phyloP scores from a whole-genome alignment of 2,329 filamentous ascomycete species.

The Penicillium psychrosexuale region DNA sequence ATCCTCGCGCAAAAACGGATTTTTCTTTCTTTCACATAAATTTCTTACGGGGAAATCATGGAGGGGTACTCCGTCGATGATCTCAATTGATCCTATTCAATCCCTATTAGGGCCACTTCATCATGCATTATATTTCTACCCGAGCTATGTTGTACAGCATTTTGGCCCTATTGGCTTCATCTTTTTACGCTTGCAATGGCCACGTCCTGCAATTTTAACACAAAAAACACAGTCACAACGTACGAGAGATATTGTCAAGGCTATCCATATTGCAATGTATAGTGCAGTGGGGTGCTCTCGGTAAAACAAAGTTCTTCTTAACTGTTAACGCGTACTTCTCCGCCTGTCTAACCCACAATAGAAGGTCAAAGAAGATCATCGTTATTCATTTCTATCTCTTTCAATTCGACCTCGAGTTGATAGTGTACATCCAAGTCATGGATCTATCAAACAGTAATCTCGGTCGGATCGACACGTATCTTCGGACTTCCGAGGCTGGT shows the following conservation, averaged over 20 bases:
- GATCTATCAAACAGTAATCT: background rate
- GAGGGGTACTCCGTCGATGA: background rate
- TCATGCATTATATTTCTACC: background rate
- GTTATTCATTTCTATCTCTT: background rate
- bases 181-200: background rate
- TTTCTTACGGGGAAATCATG: background rate
- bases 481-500: constrained; percentile 6
- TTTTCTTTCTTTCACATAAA: background rate
- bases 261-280: background rate
- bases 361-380: background rate
- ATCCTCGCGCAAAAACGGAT: background rate
- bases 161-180: background rate
- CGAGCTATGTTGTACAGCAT: background rate
- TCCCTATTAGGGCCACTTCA: background rate
- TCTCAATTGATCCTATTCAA: background rate
- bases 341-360: background rate
- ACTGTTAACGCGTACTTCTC: background rate
- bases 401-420: background rate
- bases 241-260: background rate
- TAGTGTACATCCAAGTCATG: background rate
- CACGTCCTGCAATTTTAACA: background rate
- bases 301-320: background rate
- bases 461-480: background rate
- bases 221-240: background rate
- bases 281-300: background rate